Evolutionary conservation across 2,329 filamentous ascomycete genomes (phyloP).

Genomic region (Talaromyces sp.): DNA sequence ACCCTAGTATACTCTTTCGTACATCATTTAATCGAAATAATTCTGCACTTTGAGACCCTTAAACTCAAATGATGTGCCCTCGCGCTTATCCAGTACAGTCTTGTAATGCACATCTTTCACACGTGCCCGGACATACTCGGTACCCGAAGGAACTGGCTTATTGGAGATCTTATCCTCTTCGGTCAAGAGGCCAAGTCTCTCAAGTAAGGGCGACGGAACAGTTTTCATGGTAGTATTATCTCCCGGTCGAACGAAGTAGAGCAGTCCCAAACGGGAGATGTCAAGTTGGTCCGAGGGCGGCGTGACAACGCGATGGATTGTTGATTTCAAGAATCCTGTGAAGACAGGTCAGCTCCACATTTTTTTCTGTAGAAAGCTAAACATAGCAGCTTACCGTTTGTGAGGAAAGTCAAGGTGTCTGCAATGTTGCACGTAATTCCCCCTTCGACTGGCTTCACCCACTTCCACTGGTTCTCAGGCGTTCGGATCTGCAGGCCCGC

Average conservation of each 20-base stretch:
- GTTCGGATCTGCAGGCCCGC: conserved; percentile 50
- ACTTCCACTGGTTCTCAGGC: conserved; percentile 42
- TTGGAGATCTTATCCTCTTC: conserved; percentile 35
- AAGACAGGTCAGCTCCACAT: not conserved
- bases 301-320: conserved; percentile 29
- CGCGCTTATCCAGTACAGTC: conserved; percentile 38
- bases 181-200: conserved; percentile 32
- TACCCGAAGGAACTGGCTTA: conserved; percentile 32
- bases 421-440: conserved; percentile 47
- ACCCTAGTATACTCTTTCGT: not conserved
- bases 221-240: conserved; percentile 26
- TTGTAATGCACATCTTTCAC: conserved; percentile 44
- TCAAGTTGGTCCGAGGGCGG: conserved; percentile 30
- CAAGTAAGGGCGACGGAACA: conserved; percentile 32
- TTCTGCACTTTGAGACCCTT: conserved; percentile 36
- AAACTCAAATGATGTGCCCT: conserved; percentile 41
- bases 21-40: conserved; percentile 20
- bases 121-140: conserved; percentile 42
- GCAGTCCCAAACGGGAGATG: conserved; percentile 26
- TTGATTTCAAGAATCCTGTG: conserved; percentile 25
- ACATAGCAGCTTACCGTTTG: conserved; percentile 28
- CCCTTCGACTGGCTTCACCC: conserved; percentile 40
- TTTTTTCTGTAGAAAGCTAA: not conserved
- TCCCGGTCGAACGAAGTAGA: conserved; percentile 35
- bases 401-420: conserved; percentile 41